phyloP scores from a whole-genome alignment of 108 stramenopile species.

The Aurantiochytrium sp. region DNA sequence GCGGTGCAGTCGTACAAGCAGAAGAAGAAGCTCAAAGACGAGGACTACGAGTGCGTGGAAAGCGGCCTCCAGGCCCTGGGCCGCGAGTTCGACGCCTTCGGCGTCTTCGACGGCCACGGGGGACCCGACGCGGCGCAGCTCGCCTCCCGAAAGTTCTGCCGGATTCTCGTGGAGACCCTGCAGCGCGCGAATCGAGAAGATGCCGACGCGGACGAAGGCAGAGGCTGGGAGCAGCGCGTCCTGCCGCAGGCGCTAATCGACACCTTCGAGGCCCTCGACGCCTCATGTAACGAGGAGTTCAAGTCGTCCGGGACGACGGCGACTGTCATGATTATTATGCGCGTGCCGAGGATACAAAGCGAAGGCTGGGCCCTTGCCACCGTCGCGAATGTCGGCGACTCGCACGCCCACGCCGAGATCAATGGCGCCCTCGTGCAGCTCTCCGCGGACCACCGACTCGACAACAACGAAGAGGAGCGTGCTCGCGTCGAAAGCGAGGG shows the following conservation, averaged over 20 bases:
- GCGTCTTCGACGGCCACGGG: conserved; percentile 27
- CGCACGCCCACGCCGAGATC: not conserved
- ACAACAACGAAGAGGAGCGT: not conserved
- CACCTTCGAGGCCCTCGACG: not conserved
- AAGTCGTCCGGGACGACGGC: not conserved
- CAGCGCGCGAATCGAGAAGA: not conserved
- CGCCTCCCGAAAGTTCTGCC: not conserved
- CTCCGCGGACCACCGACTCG: not conserved
- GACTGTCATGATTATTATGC: not conserved
- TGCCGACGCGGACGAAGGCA: not conserved
- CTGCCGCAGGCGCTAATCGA: not conserved
- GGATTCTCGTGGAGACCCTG: not conserved
- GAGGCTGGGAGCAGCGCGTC: not conserved
- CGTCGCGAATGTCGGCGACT: conserved; percentile 20
- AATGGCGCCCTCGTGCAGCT: not conserved
- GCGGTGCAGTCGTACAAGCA: not conserved
- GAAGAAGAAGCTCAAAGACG: conserved; percentile 4
- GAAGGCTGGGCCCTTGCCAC: not conserved
- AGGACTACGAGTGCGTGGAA: not conserved
- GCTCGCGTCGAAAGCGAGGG: not conserved
- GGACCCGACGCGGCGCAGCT: conserved; percentile 7
- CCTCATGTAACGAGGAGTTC: not conserved
- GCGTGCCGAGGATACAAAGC: not conserved
- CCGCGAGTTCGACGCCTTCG: not conserved
- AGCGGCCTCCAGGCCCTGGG: not conserved